Evolutionary conservation across 176 grass and related monocot genomes (phyloP).

Genomic region (Eragrostis curvula): DNA sequence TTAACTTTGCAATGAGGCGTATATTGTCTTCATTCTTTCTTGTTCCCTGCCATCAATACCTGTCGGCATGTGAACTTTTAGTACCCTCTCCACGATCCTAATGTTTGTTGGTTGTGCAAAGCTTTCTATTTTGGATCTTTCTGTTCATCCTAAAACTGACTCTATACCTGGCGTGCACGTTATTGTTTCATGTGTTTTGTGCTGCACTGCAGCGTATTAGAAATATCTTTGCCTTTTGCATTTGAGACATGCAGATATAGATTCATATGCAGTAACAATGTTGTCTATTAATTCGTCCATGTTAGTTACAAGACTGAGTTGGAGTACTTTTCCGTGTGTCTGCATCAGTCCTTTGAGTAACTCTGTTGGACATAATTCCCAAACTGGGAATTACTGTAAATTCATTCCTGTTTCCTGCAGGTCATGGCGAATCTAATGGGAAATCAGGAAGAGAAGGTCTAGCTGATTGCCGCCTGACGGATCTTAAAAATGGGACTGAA

Average conservation of each 20-base stretch:
- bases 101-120: constrained; percentile 26
- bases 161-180: not conserved
- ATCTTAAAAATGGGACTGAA: constrained; percentile 69
- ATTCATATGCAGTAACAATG: not conserved
- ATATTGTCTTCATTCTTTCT: constrained; percentile 12
- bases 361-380: constrained; percentile 26
- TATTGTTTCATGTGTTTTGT: constrained; percentile 23
- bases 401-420: constrained; percentile 31
- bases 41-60: not conserved
- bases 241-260: constrained; percentile 23
- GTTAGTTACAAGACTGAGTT: constrained; percentile 26
- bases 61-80: not conserved
- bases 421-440: constrained; percentile 54
- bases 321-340: not conserved
- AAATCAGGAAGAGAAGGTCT: constrained; percentile 52
- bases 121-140: constrained; percentile 11
- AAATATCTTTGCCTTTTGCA: constrained; percentile 11
- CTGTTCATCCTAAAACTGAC: not conserved
- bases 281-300: not conserved
- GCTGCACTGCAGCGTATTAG: constrained; percentile 7
- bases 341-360: not conserved
- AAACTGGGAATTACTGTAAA: constrained; percentile 32
- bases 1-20: constrained; percentile 15
- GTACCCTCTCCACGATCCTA: not conserved
- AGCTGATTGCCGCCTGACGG: constrained; percentile 51